Evolutionary conservation across 495 filamentous ascomycete species (phyloP).

Genomic region (Xylaria curta): DNA sequence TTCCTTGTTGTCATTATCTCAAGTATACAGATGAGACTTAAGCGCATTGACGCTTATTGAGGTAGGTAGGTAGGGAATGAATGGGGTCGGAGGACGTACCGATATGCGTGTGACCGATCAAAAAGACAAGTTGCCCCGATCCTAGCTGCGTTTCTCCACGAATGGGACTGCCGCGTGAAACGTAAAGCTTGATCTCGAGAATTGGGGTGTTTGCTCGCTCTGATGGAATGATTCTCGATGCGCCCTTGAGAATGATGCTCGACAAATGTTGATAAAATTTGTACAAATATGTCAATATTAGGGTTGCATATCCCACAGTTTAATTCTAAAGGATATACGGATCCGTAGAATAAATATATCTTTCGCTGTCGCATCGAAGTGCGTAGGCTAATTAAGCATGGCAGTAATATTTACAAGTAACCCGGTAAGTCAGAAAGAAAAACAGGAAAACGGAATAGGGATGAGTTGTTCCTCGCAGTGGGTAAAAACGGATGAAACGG

Average conservation of each 20-base stretch:
- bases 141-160: constrained; percentile 25
- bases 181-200: neutral
- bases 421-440: neutral
- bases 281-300: neutral
- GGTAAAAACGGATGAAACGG: constrained; percentile 10
- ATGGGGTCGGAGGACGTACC: neutral
- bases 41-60: neutral
- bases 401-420: neutral
- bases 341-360: neutral
- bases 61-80: neutral
- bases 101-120: neutral
- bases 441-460: neutral
- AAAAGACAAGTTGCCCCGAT: neutral
- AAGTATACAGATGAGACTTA: neutral
- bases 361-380: neutral
- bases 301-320: neutral
- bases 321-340: neutral
- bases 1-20: neutral
- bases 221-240: neutral
- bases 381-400: neutral
- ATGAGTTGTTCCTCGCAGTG: constrained; percentile 4
- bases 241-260: neutral
- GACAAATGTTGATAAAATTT: neutral
- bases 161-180: constrained; percentile 10
- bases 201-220: neutral